Base-by-base conservation (phyloP, 305 asterid genomes). In the Plantago lanceolata region DNA sequence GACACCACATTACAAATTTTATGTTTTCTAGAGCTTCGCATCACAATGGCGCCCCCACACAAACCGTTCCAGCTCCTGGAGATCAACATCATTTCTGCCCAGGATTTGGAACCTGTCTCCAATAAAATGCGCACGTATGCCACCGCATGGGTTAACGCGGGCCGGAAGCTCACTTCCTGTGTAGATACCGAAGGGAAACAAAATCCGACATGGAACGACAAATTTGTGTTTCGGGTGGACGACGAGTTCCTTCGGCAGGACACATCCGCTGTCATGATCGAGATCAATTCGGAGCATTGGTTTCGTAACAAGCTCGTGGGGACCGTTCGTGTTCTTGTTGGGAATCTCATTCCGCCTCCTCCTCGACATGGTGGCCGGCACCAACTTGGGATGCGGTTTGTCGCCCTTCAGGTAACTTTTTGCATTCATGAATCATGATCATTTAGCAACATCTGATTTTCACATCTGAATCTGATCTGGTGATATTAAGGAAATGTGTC, bases 121-220 rank as follows among this genome's bases (percentile, higher is more conserved):
- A 86, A 55, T 84, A 84, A 83, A 45, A 86, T 90, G 97, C 68
- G 68, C 16, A 86, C 97, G 0, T 88, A 90, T n/a, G 95, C 96
- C 2, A 79, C 79, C 44, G 95, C 95, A 0, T 88, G 97, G 95
- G 84, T 90, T 26, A 62, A 85, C 54, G 84, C 81, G 0, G 65
- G 53, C 31, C 62, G 97, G 19, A 86, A 85, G 75, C 83, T 90
- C 3, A 64, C 87, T 16, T 81, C 85, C 33, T 80, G 84, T 47
- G 80, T 84, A 8, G 96, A 90, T 51, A 1, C 64, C 0, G 87
- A 82, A 49, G 95, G 96, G 18, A 79, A 75, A 57, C 79, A 75
- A 59, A 86, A 80, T 20, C 96, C 97, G 0, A 86, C 96, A 2
- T 90, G 97, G 97, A 90, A 90, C 28, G 97, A 90, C 2, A 90